Evolutionary conservation across 106 monocot species (phyloP).

Genomic region (Dioscorea dumetorum): DNA sequence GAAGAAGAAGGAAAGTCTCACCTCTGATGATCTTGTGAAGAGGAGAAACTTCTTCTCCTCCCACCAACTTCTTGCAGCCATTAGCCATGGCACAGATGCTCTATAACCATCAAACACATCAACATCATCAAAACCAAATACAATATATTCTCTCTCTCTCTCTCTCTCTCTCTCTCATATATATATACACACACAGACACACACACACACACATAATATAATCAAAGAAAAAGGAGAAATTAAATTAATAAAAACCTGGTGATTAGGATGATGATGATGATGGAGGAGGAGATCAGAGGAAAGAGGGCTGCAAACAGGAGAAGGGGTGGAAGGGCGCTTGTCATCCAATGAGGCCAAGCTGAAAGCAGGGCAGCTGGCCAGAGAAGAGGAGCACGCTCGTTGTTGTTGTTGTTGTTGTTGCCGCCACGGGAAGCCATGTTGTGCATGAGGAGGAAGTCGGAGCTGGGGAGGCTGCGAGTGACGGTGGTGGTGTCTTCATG

Average conservation of each 20-base stretch:
- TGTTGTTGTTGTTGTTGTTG: too few relatives aligned
- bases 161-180: too few relatives aligned
- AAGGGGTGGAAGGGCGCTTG: constrained; percentile 15
- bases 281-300: not conserved
- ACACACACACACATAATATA: not conserved
- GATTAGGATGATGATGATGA: not conserved
- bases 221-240: not conserved
- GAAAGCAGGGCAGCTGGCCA: constrained; percentile 9
- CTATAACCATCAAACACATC: not conserved
- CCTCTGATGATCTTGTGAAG: constrained; percentile 1
- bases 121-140: too few relatives aligned
- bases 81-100: constrained; percentile 2
- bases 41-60: not conserved
- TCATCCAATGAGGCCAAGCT: constrained; percentile 13
- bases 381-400: not conserved
- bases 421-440: not conserved
- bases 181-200: not conserved
- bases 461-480: constrained; percentile 1
- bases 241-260: not conserved
- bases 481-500: not conserved
- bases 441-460: constrained; percentile 3
- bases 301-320: constrained; percentile 28
- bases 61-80: constrained; percentile 4
- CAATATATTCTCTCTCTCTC: not conserved
- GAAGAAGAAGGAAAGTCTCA: not conserved